Base-by-base conservation (phyloP, 1,284 basidiomycete genomes). In the Naganishia sp. region DNA sequence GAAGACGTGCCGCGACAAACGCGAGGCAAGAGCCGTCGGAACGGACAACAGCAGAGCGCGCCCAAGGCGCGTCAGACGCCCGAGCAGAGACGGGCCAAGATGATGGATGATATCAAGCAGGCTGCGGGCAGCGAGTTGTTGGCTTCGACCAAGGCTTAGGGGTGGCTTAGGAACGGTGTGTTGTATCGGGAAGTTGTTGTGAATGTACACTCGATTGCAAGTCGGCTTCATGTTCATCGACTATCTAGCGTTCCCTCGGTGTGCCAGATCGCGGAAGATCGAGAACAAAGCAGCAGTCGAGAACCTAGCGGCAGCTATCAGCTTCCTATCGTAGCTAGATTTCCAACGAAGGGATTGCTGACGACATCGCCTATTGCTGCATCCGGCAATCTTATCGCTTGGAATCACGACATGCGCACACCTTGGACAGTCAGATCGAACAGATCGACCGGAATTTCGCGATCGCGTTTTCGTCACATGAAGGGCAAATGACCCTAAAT, bases 61-160 rank as follows among this genome's bases (percentile, higher is more conserved):
- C 53, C 9, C 55, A 69, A 32, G 23, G 60, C 23, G 25, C 52
- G 57, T 7, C 47, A 67, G 32, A 65, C 62, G 50, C 67, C 31
- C 28, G 64, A 39, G 3, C 41, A 41, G 47, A 71, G 69, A 52
- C 70, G 71, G 65, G 60, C 70, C 52, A 72, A 76, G 61, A 64
- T 77, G 55, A 56, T 68, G 35, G 65, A 54, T 25, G 72, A 78
- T 66, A 69, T 79, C 7, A 71, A 71, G 57, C 73, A 72, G 54
- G 75, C 76, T 13, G 76, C 74, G 2, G 77, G 78, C 1, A 71
- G 75, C 23, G 55, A 65, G 11, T 52, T 65, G 55, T 47, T 41
- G n/a, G 13, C 47, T 23, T 18, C 49, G 10, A 61, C 58, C 32
- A 61, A 51, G 39, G 35, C 10, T 9, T 61, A 61, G 47, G 6